phyloP scores from a whole-genome alignment of 2,329 filamentous ascomycete genomes.

The Aspergillus tubingensis region DNA sequence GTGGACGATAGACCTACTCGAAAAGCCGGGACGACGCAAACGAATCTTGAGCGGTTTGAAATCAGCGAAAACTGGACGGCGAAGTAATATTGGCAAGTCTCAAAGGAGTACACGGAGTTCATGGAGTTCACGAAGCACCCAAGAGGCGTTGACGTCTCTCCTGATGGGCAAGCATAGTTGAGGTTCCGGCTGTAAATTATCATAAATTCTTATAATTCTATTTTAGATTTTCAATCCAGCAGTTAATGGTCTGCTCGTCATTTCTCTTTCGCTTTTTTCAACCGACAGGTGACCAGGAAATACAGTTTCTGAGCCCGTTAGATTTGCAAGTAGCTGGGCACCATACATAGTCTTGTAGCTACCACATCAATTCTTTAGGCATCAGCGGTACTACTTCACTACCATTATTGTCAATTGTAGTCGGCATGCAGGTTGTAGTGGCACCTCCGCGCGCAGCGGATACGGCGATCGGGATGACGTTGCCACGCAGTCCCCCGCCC shows the following conservation, averaged over 20 bases:
- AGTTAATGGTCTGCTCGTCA: background rate
- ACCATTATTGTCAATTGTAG: background rate
- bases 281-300: too few species aligned
- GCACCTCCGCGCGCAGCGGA: background rate
- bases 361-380: background rate
- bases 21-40: conserved; percentile 38
- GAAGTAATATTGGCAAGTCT: conserved; percentile 37
- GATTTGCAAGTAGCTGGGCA: background rate
- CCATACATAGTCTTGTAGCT: background rate
- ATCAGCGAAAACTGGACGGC: conserved; percentile 35
- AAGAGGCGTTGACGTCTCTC: conserved; percentile 34
- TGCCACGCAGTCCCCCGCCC: conserved; percentile 21
- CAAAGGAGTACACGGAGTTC: conserved; percentile 43
- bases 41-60: conserved; percentile 29
- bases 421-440: background rate
- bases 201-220: background rate
- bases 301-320: background rate
- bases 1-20: conserved; percentile 49
- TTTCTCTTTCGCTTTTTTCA: background rate
- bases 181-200: conserved; percentile 28
- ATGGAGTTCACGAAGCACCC: conserved; percentile 36
- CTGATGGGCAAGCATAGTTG: conserved; percentile 34
- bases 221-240: background rate
- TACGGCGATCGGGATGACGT: conserved; percentile 22
- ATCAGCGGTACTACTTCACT: background rate